Evolutionary conservation across 1,284 basidiomycete species (phyloP), one percentile per base, ranked within the genome.

Genomic region (Ceratobasidium sp.): DNA sequence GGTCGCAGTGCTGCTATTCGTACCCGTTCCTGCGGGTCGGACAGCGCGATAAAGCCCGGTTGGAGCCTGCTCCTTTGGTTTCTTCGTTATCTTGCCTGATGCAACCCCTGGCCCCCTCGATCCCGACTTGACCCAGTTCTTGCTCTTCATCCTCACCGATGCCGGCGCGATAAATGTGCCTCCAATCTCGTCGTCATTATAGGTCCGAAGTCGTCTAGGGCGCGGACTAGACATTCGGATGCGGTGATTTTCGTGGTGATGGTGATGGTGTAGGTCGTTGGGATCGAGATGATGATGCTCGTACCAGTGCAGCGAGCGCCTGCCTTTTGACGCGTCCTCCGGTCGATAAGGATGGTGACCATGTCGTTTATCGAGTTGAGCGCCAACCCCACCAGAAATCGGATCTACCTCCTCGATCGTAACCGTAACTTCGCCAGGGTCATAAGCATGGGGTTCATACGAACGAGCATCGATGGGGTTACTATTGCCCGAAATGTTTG

Each of bases 221-320:
- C 59, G 4, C 4, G 29, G 13, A 9, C 46, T 13, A 2, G 57
- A 62, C 13, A 22, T 25, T 51, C 46, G 57, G n/a, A 2, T 43
- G 29, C 19, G 54, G 19, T 65, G 62, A 29, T 65, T 40, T 37
- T 37, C 56, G 37, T 57, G 67, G n/a, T 37, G 15, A n/a, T 57
- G 34, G 67, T 43, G 54, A 69, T 34, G 65, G 44, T 52, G 34
- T 22, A 25, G 17, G 19, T 57, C 34, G 25, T 57, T 11, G 37
- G 25, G 29, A 13, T 29, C 51, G 5, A 56, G 32, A 13, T 17
- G 7, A 29, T 56, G 67, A 22, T 69, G 67, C 15, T 69, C 52
- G 54, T 56, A 44, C 67, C 67, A 69, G 37, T 69, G 67, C 22
- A 57, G 29, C 29, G 67, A 69, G 52, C 40, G 67, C 15, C 67